Conservation (phyloP, 257 asterid genomes). For the Salvia miltiorrhiza region DNA sequence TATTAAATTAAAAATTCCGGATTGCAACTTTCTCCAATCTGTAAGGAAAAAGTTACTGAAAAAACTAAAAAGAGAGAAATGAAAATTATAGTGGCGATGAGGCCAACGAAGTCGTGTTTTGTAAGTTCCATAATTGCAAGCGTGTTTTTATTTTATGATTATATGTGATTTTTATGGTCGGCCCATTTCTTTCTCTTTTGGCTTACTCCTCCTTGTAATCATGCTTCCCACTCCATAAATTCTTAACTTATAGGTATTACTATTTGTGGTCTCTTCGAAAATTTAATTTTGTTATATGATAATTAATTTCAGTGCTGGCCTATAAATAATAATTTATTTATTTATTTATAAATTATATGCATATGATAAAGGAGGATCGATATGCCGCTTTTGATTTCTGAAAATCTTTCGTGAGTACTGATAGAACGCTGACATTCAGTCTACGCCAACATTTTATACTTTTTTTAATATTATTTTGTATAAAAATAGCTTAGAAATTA, state of each 20-base stretch:
- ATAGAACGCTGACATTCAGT: too few species aligned
- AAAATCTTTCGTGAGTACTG: too few species aligned
- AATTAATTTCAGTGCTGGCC: background rate
- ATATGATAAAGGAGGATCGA: too few species aligned
- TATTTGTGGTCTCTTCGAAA: background rate
- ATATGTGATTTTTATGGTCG: conserved; percentile 14
- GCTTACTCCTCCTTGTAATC: conserved; percentile 24
- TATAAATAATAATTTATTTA: too few species aligned
- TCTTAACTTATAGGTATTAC: background rate
- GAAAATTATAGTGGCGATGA: conserved; percentile 11
- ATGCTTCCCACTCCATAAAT: conserved; percentile 28
- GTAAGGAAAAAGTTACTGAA: background rate
- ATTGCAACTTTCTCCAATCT: background rate
- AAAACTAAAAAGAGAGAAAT: background rate
- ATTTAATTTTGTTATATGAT: background rate
- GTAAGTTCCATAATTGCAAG: conserved; percentile 33
- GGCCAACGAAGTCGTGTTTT: conserved; percentile 17
- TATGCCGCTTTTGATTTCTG: too few species aligned
- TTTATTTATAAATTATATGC: too few species aligned
- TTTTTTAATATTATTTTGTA: too few species aligned
- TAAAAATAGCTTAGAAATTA: too few species aligned
- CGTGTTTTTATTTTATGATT: conserved; percentile 23
- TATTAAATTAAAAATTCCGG: background rate
- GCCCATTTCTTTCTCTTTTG: conserved; percentile 18
- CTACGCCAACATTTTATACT: too few species aligned